phyloP scores from a whole-genome alignment of 257 asterid species.

The Solanum gandarillasii region DNA sequence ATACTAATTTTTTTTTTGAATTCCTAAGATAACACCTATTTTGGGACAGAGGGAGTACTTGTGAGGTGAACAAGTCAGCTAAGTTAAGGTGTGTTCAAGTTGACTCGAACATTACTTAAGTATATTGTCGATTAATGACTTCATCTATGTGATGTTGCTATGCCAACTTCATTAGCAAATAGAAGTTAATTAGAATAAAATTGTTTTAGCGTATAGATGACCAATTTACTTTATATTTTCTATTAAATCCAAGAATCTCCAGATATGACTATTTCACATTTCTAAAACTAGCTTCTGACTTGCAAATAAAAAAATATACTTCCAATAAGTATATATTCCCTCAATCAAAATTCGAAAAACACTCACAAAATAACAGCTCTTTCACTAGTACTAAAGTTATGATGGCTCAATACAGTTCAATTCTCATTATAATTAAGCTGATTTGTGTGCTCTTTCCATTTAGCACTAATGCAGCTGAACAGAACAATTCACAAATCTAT shows the following conservation, averaged over 20 bases:
- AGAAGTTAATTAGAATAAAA: background rate
- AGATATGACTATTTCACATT: background rate
- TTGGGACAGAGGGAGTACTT: background rate
- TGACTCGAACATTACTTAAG: background rate
- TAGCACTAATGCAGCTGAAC: background rate
- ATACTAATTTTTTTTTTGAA: background rate
- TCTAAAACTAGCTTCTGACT: background rate
- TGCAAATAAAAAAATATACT: background rate
- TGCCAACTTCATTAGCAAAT: background rate
- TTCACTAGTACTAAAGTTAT: background rate
- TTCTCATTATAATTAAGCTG: background rate
- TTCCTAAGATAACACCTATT: background rate
- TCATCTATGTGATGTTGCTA: background rate
- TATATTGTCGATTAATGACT: background rate
- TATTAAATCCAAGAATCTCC: background rate
- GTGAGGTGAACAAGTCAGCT: too few species aligned
- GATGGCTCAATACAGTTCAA: background rate
- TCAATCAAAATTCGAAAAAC: background rate
- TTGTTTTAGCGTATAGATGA: background rate
- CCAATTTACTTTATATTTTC: background rate
- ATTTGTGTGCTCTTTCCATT: background rate
- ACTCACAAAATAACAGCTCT: background rate
- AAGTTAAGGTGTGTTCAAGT: background rate
- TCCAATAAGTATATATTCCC: background rate
- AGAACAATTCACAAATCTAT: constrained; percentile 5